phyloP scores from a whole-genome alignment of 139 green algal species.

The Haematococcus sp. region DNA sequence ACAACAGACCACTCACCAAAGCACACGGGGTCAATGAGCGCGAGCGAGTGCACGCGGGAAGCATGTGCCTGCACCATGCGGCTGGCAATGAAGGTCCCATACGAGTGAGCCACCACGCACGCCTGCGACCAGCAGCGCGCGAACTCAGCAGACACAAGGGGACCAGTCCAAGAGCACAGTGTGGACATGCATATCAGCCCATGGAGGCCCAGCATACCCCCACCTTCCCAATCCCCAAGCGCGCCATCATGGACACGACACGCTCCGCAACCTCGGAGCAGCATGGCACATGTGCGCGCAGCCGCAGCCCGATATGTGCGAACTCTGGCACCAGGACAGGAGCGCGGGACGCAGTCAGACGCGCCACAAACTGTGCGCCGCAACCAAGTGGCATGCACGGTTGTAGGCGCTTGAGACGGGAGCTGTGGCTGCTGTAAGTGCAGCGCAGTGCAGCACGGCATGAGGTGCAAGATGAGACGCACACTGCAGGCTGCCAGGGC shows the following conservation, averaged over 20 bases:
- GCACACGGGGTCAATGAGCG: conserved; percentile 56
- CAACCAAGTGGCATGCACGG: no score
- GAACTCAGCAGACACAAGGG: no score
- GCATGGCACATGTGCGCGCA: conserved; percentile 24
- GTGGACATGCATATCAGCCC: no score
- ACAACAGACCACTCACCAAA: conserved; percentile 19
- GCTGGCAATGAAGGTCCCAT: conserved; percentile 56
- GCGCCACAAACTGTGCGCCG: no score
- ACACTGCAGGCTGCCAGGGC: no score
- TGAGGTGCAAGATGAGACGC: no score
- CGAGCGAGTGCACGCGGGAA: conserved; percentile 34
- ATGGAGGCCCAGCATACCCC: no score
- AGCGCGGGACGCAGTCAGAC: conserved; percentile 3
- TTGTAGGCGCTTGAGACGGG: no score
- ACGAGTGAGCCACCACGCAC: conserved; percentile 43
- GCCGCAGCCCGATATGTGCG: conserved; percentile 46
- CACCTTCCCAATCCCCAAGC: neutral
- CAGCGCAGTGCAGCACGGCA: no score
- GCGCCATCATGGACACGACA: conserved; percentile 1
- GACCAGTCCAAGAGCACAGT: no score
- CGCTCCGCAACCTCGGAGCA: conserved; percentile 24
- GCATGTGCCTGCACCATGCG: conserved; percentile 30
- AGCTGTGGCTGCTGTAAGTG: no score
- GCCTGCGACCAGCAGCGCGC: neutral
- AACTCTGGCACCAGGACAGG: conserved; percentile 40